Evolutionary conservation across 495 filamentous ascomycete genomes (phyloP), one percentile per base, ranked within the genome.

Genomic region (Neurospora terricola): DNA sequence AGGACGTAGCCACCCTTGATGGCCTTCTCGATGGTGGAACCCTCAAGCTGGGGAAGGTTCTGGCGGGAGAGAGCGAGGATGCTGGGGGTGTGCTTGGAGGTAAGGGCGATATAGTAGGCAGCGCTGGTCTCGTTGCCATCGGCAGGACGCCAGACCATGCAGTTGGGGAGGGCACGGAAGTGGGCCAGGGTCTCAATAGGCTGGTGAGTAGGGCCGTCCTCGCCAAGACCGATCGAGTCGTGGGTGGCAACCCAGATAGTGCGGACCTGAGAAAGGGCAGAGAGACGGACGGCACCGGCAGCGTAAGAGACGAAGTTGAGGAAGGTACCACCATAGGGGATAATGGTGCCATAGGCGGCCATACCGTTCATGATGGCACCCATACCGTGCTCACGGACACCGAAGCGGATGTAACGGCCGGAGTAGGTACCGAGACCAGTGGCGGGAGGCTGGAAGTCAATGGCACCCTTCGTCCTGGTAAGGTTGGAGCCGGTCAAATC

Each of bases 271-370:
- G 94, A 96, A 73, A 99, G 88, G 39, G 96, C 89, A 68, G 94
- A 97, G 36, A 99, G 90, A 83, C 96, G 94, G 78, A 98, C 91
- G 80, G 96, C 90, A 82, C 96, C 96, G 75, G 96, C 93, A 75
- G 93, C 95, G 82, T 99, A 99, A 30, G 96, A 99, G 75, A 99
- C 94, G 86, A 99, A 99, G 92, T 99, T 99, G 74, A 99, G 87
- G 91, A 99, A 99, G 78, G 95, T 98, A 83, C 96, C 96, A 71
- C 89, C 92, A 75, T 93, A 96, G 70, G 96, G 96, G 79, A 99
- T 92, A 80, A 97, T 86, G 79, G 93, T 97, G 76, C 96, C 96
- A 82, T 99, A 99, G 74, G 94, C 95, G 72, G 93, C 89, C 72
- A 99, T 88, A 84, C 96, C 96, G 87, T 99, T 99, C 91, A 99